Base-by-base conservation (phyloP, 805 yeast species). In the Suhomyces sp. region DNA sequence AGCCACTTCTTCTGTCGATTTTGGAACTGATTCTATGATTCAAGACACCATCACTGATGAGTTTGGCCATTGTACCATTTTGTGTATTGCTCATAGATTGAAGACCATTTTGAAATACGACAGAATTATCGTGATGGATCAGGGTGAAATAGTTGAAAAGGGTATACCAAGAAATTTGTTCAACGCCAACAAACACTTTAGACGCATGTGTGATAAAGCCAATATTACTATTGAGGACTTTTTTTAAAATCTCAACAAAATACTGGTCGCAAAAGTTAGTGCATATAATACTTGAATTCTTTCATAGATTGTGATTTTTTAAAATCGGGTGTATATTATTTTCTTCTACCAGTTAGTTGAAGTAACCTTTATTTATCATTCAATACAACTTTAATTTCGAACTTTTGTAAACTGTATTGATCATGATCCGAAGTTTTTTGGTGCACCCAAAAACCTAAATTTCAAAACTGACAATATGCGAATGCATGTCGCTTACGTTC, bases 1-100 rank as follows among this genome's bases (percentile, higher is more conserved):
- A 56, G 77, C 77, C 23, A 72, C 76, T 3, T 68, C 74, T 2
- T 68, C 73, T 2, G 76, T 72, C 46, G 77, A 72, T 53, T 72
- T 67, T 54, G 73, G 69, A 50, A 72, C 77, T 9, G 77, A 72
- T 54, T 60, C 62, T 26, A 71, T 68, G 56, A 70, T 72, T 38
- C 76, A 72, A 51, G 54, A 58, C 5, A 69, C 73, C 19, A 70
- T 72, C 41, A 61, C 63, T 4, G 57, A 53, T 13, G 76, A 71
- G 54, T 72, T 72, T 53, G 54, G 57, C 23, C 60, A 67, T 24
- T 67, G 74, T 51, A 71, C 76, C 5, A 69, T 71, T 22, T 62
- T 72, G 56, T 70, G 75, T 55, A 71, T 72, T 55, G 77, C 76
- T 4, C 76, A 72, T 57, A 63, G 77, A 56, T 64, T 72, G 60